Evolutionary conservation across 345 rosid species (phyloP).

Genomic region (Bruguiera gymnorhiza): DNA sequence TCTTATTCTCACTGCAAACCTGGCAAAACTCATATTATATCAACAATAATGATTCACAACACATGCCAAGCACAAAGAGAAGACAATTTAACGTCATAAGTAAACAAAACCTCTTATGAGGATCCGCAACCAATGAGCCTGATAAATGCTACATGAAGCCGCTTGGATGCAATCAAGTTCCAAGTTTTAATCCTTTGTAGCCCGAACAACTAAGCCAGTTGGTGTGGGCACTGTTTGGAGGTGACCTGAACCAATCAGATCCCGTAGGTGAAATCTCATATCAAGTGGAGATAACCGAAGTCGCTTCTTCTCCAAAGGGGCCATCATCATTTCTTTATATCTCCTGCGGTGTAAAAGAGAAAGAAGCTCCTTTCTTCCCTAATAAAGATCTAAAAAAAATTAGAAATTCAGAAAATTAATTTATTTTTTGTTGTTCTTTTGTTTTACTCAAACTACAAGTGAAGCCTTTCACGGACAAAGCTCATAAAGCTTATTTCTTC

Average conservation of each 20-base stretch:
- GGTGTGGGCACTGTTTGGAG: slow-evolving; percentile 56
- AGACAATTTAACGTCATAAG: background rate
- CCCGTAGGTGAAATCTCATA: slow-evolving; percentile 92
- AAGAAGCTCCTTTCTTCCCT: slow-evolving; percentile 96
- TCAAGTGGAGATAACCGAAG: slow-evolving; percentile 79
- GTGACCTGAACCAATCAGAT: slow-evolving; percentile 89
- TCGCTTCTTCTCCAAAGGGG: slow-evolving; percentile 73
- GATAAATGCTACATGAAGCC: background rate
- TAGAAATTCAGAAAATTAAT: background rate
- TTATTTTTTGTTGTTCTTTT: background rate
- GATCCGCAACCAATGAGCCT: background rate
- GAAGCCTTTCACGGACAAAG: too few species aligned
- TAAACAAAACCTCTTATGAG: background rate
- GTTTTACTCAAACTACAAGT: too few species aligned
- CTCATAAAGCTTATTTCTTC: too few species aligned
- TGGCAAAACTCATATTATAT: background rate
- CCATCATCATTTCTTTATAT: slow-evolving; percentile 92
- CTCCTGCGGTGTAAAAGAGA: slow-evolving; percentile 67
- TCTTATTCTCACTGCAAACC: background rate
- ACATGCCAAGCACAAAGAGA: background rate
- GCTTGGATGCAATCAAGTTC: background rate
- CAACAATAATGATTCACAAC: background rate
- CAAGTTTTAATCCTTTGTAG: slow-evolving; percentile 50
- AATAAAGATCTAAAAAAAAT: background rate
- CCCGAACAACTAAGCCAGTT: slow-evolving; percentile 56